Evolutionary conservation across 306 rosid species (phyloP).

Genomic region (Senna siamea): DNA sequence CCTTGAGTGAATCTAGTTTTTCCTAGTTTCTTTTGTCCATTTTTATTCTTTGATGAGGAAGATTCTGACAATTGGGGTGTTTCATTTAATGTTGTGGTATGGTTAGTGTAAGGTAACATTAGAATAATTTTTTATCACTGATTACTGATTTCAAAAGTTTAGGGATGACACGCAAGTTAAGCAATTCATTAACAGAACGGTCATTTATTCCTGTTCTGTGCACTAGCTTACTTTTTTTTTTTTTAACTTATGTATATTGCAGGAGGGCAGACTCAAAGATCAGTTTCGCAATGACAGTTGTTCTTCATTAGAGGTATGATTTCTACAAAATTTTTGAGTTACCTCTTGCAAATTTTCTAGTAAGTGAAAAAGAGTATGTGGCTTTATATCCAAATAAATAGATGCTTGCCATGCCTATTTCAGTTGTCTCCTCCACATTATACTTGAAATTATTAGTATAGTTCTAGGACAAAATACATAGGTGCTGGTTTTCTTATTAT

Average conservation of each 20-base stretch:
- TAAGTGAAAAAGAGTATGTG: conserved; percentile 15
- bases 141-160: conserved; percentile 10
- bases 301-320: conserved; percentile 64
- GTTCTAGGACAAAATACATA: too few relatives aligned
- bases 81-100: conserved; percentile 29
- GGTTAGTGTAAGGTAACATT: background rate
- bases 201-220: conserved; percentile 18
- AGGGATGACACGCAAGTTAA: conserved; percentile 17
- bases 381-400: conserved; percentile 25
- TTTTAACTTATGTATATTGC: conserved; percentile 38
- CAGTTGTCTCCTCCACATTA: background rate
- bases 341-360: conserved; percentile 24
- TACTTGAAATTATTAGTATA: conserved; percentile 16
- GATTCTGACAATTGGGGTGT: background rate
- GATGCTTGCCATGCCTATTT: conserved; percentile 30
- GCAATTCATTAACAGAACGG: conserved; percentile 1
- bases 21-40: background rate
- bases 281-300: conserved; percentile 54
- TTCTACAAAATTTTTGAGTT: conserved; percentile 24
- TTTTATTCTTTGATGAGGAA: background rate
- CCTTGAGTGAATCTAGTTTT: conserved; percentile 9
- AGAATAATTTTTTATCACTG: conserved; percentile 2
- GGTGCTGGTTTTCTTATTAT: background rate
- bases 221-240: conserved; percentile 11
- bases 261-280: conserved; percentile 73